Evolutionary conservation across 1,284 basidiomycete genomes (phyloP).

Genomic region (Naganishia sp.): DNA sequence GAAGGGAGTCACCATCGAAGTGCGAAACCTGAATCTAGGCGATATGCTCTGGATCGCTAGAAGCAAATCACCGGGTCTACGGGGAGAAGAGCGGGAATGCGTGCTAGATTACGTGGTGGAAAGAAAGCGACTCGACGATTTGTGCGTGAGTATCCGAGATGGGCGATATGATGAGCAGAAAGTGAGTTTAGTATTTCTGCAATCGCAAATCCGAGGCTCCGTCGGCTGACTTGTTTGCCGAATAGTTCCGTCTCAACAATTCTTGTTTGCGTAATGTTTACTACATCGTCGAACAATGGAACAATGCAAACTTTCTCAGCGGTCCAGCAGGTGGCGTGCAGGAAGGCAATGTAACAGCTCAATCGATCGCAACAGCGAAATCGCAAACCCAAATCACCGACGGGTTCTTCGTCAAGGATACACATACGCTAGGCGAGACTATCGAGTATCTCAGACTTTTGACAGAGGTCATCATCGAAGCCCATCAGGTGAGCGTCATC

Average conservation of each 20-base stretch:
- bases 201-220: background rate
- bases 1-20: slow-evolving; percentile 56
- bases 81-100: slow-evolving; percentile 54
- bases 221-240: background rate
- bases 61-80: slow-evolving; percentile 7
- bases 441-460: slow-evolving; percentile 58
- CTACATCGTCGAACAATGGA: slow-evolving; percentile 61
- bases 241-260: slow-evolving; percentile 57
- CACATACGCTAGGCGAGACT: slow-evolving; percentile 56
- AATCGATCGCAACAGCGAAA: slow-evolving; percentile 53
- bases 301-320: slow-evolving; percentile 40
- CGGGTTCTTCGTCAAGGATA: slow-evolving; percentile 60
- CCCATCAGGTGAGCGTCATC: slow-evolving; percentile 47
- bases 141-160: slow-evolving; percentile 58
- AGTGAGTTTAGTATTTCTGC: slow-evolving; percentile 44
- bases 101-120: slow-evolving; percentile 62
- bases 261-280: slow-evolving; percentile 58
- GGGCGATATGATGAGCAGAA: slow-evolving; percentile 62
- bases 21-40: slow-evolving; percentile 58
- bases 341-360: slow-evolving; percentile 30
- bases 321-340: slow-evolving; percentile 40
- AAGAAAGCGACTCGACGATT: slow-evolving; percentile 61
- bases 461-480: slow-evolving; percentile 55
- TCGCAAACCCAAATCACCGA: slow-evolving; percentile 61
- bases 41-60: slow-evolving; percentile 62